Percentiles rank a stretch among this genome's conserved stretches.
Evolutionary conservation across 192 early-diverging fungal species (phyloP).

Genomic region (Mortierella alpina): DNA sequence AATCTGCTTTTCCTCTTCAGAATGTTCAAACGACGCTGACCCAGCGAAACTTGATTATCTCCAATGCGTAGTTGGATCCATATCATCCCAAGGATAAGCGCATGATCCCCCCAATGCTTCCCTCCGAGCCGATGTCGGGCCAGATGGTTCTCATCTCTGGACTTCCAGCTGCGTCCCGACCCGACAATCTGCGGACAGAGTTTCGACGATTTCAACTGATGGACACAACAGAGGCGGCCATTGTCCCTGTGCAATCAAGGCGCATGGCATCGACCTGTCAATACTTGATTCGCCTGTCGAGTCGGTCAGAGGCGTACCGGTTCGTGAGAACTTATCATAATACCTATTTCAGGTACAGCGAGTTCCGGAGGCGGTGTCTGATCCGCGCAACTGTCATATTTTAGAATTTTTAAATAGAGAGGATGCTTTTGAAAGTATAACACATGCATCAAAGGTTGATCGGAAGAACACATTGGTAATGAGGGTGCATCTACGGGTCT

Average conservation of each 20-base stretch:
- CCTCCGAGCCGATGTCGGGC: conserved; percentile 33
- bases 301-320: conserved; percentile 47
- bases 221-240: conserved; percentile 52
- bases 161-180: conserved; percentile 32
- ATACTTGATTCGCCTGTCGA: conserved; percentile 43
- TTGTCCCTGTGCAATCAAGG: conserved; percentile 35
- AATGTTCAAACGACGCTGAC: not conserved
- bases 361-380: conserved; percentile 40
- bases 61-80: conserved; percentile 33
- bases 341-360: conserved; percentile 27
- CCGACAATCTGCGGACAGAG: conserved; percentile 41
- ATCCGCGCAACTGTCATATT: conserved; percentile 38
- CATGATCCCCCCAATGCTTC: conserved; percentile 22
- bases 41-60: not conserved
- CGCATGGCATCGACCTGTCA: conserved; percentile 26
- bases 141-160: conserved; percentile 43
- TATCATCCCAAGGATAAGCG: conserved; percentile 35
- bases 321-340: conserved; percentile 55
- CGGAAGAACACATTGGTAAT: too few relatives aligned
- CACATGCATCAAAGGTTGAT: too few relatives aligned
- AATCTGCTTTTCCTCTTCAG: not conserved
- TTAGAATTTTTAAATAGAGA: not conserved
- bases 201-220: conserved; percentile 50
- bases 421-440: not conserved
- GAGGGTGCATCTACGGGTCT: too few relatives aligned